Evolutionary conservation across 192 early-diverging fungal genomes (phyloP).

Genomic region (Pilaira anomala): DNA sequence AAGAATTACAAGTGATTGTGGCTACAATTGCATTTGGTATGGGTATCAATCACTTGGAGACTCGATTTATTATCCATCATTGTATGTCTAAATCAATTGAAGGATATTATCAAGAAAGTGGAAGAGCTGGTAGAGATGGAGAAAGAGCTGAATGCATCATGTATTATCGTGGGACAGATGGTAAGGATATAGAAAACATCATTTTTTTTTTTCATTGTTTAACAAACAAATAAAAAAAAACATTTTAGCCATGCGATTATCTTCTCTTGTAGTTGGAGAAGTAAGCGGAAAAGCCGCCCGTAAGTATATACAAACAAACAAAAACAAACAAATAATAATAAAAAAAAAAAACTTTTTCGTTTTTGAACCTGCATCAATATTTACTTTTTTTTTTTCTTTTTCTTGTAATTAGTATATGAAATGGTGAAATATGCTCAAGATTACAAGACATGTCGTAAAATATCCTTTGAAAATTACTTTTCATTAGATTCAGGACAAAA

Average conservation of each 20-base stretch:
- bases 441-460: conserved; percentile 57
- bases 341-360: too few species aligned
- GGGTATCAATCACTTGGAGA: conserved; percentile 70
- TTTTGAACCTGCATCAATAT: not conserved
- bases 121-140: conserved; percentile 69
- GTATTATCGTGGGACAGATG: conserved; percentile 65
- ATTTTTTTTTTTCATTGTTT: not conserved
- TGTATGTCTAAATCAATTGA: conserved; percentile 70
- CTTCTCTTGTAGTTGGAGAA: conserved; percentile 56
- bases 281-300: conserved; percentile 55
- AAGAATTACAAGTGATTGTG: conserved; percentile 63
- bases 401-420: conserved; percentile 38
- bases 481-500: conserved; percentile 25
- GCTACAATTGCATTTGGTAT: conserved; percentile 78
- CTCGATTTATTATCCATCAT: conserved; percentile 72
- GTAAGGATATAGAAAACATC: conserved; percentile 11
- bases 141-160: conserved; percentile 63
- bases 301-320: too few species aligned
- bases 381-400: not conserved
- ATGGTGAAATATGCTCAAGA: conserved; percentile 67
- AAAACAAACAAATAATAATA: too few species aligned
- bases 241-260: conserved; percentile 53
- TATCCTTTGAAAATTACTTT: conserved; percentile 57
- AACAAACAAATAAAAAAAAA: not conserved
- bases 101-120: conserved; percentile 76